phyloP scores from a whole-genome alignment of 2,329 filamentous ascomycete genomes.

The Ciborinia camelliae region DNA sequence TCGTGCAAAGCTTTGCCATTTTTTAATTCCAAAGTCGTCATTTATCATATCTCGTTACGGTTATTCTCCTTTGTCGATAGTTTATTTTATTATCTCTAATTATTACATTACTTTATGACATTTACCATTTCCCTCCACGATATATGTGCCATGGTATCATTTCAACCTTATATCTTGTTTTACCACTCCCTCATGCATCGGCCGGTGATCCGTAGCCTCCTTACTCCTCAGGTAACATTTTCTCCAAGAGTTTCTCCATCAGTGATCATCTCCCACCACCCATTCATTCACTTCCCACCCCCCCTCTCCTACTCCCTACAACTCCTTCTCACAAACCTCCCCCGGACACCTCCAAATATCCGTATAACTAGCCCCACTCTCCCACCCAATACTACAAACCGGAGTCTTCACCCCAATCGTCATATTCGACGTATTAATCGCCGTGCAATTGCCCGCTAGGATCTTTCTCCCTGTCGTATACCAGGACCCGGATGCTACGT shows the following conservation, averaged over 20 bases:
- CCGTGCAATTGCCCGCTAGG: background rate
- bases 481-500: slow-evolving; percentile 6
- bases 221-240: no score
- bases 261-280: background rate
- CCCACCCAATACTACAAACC: background rate
- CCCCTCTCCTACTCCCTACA: background rate
- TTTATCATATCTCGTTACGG: background rate
- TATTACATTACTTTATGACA: slow-evolving; percentile 3
- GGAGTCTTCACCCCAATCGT: background rate
- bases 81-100: background rate
- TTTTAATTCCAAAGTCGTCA: no score
- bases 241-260: no score
- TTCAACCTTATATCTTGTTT: background rate
- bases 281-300: no score
- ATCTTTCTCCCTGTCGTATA: background rate
- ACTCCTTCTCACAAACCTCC: background rate
- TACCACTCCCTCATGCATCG: no score
- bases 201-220: background rate
- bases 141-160: background rate
- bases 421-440: background rate
- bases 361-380: background rate
- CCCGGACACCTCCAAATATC: slow-evolving; percentile 8
- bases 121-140: background rate
- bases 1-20: background rate
- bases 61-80: background rate